phyloP scores from a whole-genome alignment of 495 filamentous ascomycete genomes.

The Trichoderma asperelloides region DNA sequence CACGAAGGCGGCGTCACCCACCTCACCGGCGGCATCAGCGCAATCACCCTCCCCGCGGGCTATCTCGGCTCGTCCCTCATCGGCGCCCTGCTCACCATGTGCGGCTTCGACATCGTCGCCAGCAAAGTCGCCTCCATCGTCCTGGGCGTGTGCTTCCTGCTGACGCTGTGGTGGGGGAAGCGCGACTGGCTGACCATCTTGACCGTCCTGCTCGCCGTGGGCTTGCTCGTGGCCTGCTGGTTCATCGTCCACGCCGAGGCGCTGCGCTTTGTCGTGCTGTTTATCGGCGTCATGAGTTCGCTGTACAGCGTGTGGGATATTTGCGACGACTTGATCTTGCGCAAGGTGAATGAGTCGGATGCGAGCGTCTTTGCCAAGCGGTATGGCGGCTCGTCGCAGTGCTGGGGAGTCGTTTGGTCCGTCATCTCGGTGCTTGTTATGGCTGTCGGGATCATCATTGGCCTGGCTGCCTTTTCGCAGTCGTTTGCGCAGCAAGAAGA shows the following conservation, averaged over 20 bases:
- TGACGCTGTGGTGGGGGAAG: conserved; percentile 73
- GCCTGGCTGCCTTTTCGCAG: conserved; percentile 66
- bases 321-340: conserved; percentile 74
- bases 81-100: conserved; percentile 69
- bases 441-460: conserved; percentile 59
- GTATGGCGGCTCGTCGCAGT: conserved; percentile 71
- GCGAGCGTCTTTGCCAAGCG: conserved; percentile 71
- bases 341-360: conserved; percentile 73
- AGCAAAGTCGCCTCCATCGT: conserved; percentile 68
- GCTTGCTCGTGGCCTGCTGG: conserved; percentile 65
- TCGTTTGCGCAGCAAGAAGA: conserved; percentile 49
- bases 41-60: conserved; percentile 65
- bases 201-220: conserved; percentile 60
- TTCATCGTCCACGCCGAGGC: conserved; percentile 69
- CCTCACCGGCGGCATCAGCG: conserved; percentile 67
- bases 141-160: conserved; percentile 61
- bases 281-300: conserved; percentile 72
- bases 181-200: conserved; percentile 67
- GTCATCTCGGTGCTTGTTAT: conserved; percentile 60
- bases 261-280: conserved; percentile 66
- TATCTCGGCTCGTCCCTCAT: conserved; percentile 70
- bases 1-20: conserved; percentile 66
- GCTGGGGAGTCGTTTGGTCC: conserved; percentile 75
- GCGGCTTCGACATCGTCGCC: conserved; percentile 71
- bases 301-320: conserved; percentile 83